phyloP scores from a whole-genome alignment of 2,329 filamentous ascomycete species.

The Aspergillus sp. region DNA sequence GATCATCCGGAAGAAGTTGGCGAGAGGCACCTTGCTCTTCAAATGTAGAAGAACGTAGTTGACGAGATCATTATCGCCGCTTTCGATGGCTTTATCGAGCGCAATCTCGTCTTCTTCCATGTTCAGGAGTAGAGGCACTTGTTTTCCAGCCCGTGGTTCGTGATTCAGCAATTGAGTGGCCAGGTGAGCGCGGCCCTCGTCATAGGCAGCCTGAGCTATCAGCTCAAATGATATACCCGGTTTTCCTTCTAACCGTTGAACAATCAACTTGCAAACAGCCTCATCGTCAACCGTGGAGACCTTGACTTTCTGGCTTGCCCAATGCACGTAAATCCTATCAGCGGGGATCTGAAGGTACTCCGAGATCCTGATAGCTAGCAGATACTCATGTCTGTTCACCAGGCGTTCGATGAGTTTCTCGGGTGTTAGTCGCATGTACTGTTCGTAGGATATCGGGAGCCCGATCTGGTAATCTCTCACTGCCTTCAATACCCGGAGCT shows the following conservation, averaged over 20 bases:
- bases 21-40: constrained; percentile 85
- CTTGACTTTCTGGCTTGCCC: constrained; percentile 93
- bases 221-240: constrained; percentile 93
- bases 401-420: constrained; percentile 84
- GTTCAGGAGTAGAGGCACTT: constrained; percentile 86
- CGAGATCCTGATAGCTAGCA: constrained; percentile 84
- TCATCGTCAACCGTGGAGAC: constrained; percentile 83
- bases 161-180: constrained; percentile 90
- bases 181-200: constrained; percentile 84
- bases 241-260: constrained; percentile 82
- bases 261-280: constrained; percentile 79
- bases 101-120: constrained; percentile 97
- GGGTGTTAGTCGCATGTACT: constrained; percentile 86
- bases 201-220: constrained; percentile 88
- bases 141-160: constrained; percentile 90
- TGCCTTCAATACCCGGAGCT: constrained; percentile 85
- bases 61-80: constrained; percentile 90
- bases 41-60: constrained; percentile 83
- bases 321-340: constrained; percentile 91
- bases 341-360: constrained; percentile 83
- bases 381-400: constrained; percentile 85
- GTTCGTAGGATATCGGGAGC: constrained; percentile 85
- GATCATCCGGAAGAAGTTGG: constrained; percentile 88
- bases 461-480: constrained; percentile 89
- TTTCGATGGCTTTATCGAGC: constrained; percentile 93